Evolutionary conservation across 2,329 filamentous ascomycete genomes (phyloP).

Genomic region (Chaetomiaceae sp.): DNA sequence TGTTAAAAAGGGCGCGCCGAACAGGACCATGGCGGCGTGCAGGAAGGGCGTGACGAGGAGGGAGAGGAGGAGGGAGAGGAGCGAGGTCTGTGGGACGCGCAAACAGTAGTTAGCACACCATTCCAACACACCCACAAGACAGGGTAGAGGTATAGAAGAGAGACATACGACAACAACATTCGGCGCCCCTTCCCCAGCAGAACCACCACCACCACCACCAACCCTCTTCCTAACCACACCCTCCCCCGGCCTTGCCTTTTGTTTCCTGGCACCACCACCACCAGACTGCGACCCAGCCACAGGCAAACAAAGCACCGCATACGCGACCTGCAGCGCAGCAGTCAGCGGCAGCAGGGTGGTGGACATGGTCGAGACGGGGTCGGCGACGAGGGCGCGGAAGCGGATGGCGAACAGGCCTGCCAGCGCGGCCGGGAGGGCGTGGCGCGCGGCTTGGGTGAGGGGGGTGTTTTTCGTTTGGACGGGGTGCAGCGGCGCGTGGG

Average conservation of each 20-base stretch:
- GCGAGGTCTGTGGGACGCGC: slow-evolving; percentile 35
- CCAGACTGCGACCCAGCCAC: slow-evolving; percentile 47
- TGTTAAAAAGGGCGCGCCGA: slow-evolving; percentile 84
- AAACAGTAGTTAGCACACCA: neutral
- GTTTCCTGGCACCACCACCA: slow-evolving; percentile 2
- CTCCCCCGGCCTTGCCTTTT: slow-evolving; percentile 37
- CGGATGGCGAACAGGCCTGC: slow-evolving; percentile 27
- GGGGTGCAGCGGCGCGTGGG: slow-evolving; percentile 18
- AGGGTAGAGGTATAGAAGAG: no score
- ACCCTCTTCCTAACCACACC: slow-evolving; percentile 39
- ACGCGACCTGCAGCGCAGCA: slow-evolving; percentile 37
- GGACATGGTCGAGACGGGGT: slow-evolving; percentile 31
- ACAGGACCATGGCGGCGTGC: slow-evolving; percentile 69
- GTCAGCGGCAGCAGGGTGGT: slow-evolving; percentile 32
- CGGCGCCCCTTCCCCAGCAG: slow-evolving; percentile 35
- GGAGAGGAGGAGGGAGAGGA: slow-evolving; percentile 35
- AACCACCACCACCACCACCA: no score
- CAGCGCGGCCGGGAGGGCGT: slow-evolving; percentile 29
- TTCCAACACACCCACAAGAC: neutral
- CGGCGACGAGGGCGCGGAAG: slow-evolving; percentile 31
- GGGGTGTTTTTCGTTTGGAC: slow-evolving; percentile 25
- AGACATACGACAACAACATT: slow-evolving; percentile 44
- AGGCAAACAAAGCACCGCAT: slow-evolving; percentile 61
- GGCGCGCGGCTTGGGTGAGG: slow-evolving; percentile 29
- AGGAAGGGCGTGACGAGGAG: slow-evolving; percentile 61